Evolutionary conservation across 106 monocot genomes (phyloP).

Genomic region (Dioscorea alata): DNA sequence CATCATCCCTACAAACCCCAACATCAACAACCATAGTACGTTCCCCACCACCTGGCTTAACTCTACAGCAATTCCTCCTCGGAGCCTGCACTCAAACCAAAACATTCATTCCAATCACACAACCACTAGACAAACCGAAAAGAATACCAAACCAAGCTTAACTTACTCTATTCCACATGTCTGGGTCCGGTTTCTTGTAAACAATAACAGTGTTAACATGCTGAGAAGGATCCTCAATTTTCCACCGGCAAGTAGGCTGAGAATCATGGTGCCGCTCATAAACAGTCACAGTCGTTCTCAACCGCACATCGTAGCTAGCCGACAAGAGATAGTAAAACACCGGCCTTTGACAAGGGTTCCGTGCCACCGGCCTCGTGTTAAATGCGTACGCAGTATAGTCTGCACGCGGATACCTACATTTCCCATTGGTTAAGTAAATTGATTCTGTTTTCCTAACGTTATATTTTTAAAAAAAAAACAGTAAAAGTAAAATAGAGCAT

Average conservation of each 20-base stretch:
- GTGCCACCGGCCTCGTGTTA: conserved; percentile 74
- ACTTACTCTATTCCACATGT: conserved; percentile 70
- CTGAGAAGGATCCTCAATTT: conserved; percentile 44
- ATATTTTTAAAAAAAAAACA: no score
- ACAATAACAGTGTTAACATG: conserved; percentile 53
- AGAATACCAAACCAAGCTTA: not conserved
- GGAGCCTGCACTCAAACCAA: conserved; percentile 23
- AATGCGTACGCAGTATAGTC: conserved; percentile 82
- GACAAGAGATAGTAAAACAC: conserved; percentile 55
- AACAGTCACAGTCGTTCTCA: conserved; percentile 40
- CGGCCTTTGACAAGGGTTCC: conserved; percentile 78
- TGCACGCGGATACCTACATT: conserved; percentile 32
- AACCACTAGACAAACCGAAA: not conserved
- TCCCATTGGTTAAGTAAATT: no score
- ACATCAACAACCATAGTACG: conserved; percentile 48
- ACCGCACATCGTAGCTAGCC: conserved; percentile 6
- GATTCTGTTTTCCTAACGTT: no score
- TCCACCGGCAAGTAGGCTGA: conserved; percentile 58
- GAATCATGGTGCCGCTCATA: conserved; percentile 26
- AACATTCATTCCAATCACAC: not conserved
- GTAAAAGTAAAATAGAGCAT: no score
- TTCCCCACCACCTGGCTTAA: not conserved
- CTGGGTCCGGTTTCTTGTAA: conserved; percentile 69
- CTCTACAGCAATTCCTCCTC: conserved; percentile 45
- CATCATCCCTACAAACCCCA: conserved; percentile 44